Evolutionary conservation across 495 filamentous ascomycete species (phyloP).

Genomic region (Astrocystis sublimbata): DNA sequence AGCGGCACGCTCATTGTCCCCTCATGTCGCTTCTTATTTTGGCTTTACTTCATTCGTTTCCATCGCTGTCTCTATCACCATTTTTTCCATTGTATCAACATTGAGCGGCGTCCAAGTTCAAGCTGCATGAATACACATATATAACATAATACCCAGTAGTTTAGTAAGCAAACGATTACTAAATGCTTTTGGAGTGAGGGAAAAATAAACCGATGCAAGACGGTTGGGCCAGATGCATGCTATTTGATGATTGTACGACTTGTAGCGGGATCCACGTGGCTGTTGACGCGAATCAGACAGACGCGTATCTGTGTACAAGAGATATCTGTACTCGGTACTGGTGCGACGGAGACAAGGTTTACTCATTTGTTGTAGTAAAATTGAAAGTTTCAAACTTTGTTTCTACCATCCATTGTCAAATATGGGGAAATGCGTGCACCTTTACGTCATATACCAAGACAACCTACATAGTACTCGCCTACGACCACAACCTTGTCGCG

Average conservation of each 20-base stretch:
- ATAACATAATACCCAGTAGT: background rate
- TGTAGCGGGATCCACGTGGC: background rate
- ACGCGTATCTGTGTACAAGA: background rate
- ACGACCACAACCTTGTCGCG: too few relatives aligned
- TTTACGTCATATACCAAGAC: background rate
- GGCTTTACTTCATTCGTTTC: background rate
- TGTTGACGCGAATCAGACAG: background rate
- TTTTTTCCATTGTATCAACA: background rate
- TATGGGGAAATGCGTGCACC: background rate
- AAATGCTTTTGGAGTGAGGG: background rate
- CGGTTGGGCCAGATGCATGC: background rate
- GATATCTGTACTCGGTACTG: background rate
- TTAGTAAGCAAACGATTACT: constrained; percentile 9
- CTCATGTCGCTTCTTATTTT: background rate
- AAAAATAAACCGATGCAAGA: background rate
- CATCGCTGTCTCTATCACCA: background rate
- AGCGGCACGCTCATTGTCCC: constrained; percentile 9
- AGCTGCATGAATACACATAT: constrained; percentile 1
- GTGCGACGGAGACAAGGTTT: background rate
- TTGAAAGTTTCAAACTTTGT: background rate
- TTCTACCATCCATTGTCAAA: background rate
- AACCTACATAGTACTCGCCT: too few relatives aligned
- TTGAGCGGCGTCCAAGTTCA: background rate
- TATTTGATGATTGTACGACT: background rate
- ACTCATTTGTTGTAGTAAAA: background rate